Base-by-base conservation (phyloP, 257 asterid genomes). In the Ilex asprella region DNA sequence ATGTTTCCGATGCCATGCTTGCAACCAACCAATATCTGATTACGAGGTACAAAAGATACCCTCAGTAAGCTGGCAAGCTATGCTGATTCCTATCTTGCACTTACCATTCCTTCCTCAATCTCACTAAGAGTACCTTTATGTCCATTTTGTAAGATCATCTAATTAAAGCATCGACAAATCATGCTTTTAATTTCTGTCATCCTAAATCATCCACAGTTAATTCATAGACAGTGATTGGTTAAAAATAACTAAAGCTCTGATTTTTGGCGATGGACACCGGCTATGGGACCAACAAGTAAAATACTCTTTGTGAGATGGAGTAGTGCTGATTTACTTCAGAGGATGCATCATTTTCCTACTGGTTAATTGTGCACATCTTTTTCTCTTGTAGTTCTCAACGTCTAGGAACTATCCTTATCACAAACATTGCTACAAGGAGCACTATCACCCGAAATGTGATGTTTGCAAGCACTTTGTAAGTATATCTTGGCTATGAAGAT, bases 391-490 rank as follows among this genome's bases (percentile, higher is more conserved):
- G 97, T 92, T 89, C 81, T 86, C 96, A 14, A 83, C 84, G 78
- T 85, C 89, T 15, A 89, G 84, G 70, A 82, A 69, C 82, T 76
- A 73, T 56, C 95, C 97, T 12, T 89, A 83, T 75, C 99, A 92
- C 67, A 89, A 85, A 72, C 64, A 84, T 44, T 92, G 99, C 88
- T 92, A 92, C 80, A 92, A 75, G 90, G 99, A 86, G 75, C 83
- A 83, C 56, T 84, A 89, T 78, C 93, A 86, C 76, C 97, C 96
- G 10, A 89, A 89, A 76, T 92, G 97, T 66, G 99, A 89, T 59
- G 81, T 92, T 73, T 92, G 99, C 91, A 75, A 79, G 72, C 77
- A 79, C 73, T 89, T 89, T 9, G 99, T 92, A 76, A 89, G 97
- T 84, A 66, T 65, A 31, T 63, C 27, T 56, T 15, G 3, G 30